Conservation (phyloP, 257 asterid genomes). For the Penstemon eatonii region DNA sequence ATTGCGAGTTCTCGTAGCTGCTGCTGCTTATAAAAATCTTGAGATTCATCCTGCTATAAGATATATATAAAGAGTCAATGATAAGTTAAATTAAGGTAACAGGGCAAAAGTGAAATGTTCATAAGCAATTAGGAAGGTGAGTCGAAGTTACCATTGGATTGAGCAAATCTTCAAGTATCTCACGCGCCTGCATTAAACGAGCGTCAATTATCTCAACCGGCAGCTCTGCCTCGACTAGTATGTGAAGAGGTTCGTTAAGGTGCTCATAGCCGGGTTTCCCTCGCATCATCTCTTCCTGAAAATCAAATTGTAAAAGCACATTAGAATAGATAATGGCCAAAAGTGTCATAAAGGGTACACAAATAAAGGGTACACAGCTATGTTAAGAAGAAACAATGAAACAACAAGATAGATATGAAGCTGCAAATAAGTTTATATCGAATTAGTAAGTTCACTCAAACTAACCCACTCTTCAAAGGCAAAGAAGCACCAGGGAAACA, state of each 20-base stretch:
- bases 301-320: constrained; percentile 20
- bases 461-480: neutral
- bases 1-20: constrained; percentile 91
- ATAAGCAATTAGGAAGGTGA: constrained; percentile 26
- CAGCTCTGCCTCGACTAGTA: constrained; percentile 90
- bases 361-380: no score
- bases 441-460: neutral
- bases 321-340: neutral
- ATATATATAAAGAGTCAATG: neutral
- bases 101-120: no score
- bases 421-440: neutral
- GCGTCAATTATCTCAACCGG: constrained; percentile 93
- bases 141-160: constrained; percentile 76
- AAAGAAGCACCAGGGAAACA: neutral
- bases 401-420: constrained; percentile 10
- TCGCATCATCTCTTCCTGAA: constrained; percentile 98
- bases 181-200: constrained; percentile 89
- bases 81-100: neutral
- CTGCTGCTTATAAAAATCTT: constrained; percentile 86
- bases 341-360: no score
- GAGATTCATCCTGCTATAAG: constrained; percentile 78
- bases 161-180: constrained; percentile 87
- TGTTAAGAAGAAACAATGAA: neutral
- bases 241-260: constrained; percentile 93
- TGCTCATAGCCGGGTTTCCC: constrained; percentile 99